These are phyloP conservation scores for Allomyces macrogynus DNA, from an alignment of 192 early-diverging fungal species.

Conservation along the genomic window DNA sequence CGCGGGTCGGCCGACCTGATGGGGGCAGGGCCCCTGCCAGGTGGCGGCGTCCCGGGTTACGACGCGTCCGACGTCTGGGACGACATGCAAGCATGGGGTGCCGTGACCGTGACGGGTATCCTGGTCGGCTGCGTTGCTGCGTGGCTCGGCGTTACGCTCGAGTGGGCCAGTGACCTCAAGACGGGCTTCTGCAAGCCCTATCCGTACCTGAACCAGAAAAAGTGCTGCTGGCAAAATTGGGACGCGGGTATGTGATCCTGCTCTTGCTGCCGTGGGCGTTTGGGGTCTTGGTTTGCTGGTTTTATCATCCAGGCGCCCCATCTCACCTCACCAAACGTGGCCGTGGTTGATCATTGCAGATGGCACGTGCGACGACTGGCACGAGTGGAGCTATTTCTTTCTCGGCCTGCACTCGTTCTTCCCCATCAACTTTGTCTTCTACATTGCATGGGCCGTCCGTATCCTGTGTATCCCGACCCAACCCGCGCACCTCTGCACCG, in stretches of 20 bases:
- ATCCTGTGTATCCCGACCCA: not conserved
- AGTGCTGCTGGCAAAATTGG: conserved; percentile 60
- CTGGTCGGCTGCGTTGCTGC: conserved; percentile 67
- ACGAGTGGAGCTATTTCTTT: not conserved
- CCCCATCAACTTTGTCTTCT: not conserved
- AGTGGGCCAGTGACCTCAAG: conserved; percentile 78
- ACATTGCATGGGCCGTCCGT: not conserved
- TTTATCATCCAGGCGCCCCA: no score
- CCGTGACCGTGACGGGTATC: not conserved
- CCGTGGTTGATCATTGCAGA: no score
- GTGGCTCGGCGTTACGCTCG: conserved; percentile 72
- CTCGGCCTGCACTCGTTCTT: not conserved
- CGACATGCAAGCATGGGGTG: not conserved
- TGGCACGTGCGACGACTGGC: not conserved
- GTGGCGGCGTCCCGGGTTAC: not conserved
- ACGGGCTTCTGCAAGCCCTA: conserved; percentile 56
- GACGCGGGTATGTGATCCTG: not conserved
- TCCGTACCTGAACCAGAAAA: conserved; percentile 79
- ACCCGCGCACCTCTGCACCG: no score
- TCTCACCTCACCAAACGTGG: no score
- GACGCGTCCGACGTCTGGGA: not conserved
- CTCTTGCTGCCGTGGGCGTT: no score
- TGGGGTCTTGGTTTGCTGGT: no score
- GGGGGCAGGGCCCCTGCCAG: no score
- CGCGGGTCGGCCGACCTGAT: not conserved